Percentiles rank a stretch among this genome's conserved stretches.
Conservation (phyloP, 2,329 filamentous ascomycete genomes). For the Aspergillus pseudoterreus region DNA sequence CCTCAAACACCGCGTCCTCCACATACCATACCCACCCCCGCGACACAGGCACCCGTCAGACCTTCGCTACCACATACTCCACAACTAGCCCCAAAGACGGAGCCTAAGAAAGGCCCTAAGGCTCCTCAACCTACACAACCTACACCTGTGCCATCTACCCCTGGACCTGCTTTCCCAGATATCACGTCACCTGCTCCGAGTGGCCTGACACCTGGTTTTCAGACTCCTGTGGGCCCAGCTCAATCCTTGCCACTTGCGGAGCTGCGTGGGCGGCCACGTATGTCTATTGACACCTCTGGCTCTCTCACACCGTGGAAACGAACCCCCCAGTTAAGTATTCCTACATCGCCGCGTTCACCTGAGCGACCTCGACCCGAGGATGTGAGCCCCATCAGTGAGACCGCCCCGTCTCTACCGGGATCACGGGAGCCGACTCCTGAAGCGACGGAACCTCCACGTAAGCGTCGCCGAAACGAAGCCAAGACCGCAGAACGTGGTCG, state of each 20-base stretch:
- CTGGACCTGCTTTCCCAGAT: slow-evolving; percentile 15
- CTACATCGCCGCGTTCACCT: slow-evolving; percentile 37
- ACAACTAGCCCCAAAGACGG: slow-evolving; percentile 14
- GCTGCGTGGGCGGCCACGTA: slow-evolving; percentile 24
- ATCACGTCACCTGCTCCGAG: slow-evolving; percentile 24
- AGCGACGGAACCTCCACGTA: slow-evolving; percentile 16
- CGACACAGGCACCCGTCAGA: slow-evolving; percentile 15
- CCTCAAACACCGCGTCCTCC: slow-evolving; percentile 28
- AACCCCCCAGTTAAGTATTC: slow-evolving; percentile 31
- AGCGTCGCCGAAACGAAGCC: slow-evolving; percentile 17
- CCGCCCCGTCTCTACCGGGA: slow-evolving; percentile 34
- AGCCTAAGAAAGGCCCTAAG: slow-evolving; percentile 14
- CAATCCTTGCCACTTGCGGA: slow-evolving; percentile 22
- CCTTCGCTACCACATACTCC: slow-evolving; percentile 16
- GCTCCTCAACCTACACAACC: slow-evolving; percentile 14
- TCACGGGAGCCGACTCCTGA: slow-evolving; percentile 25
- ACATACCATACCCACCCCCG: slow-evolving; percentile 14
- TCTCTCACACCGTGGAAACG: slow-evolving; percentile 45
- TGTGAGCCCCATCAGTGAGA: slow-evolving; percentile 45
- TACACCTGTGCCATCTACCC: slow-evolving; percentile 26
- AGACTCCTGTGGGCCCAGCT: slow-evolving; percentile 27
- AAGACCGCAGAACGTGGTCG: slow-evolving; percentile 20
- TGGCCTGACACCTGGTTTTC: slow-evolving; percentile 18
- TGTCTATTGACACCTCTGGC: slow-evolving; percentile 37
- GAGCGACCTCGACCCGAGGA: slow-evolving; percentile 39